Base-by-base conservation (phyloP, 805 yeast species). In the Debaryomyces maramus region DNA sequence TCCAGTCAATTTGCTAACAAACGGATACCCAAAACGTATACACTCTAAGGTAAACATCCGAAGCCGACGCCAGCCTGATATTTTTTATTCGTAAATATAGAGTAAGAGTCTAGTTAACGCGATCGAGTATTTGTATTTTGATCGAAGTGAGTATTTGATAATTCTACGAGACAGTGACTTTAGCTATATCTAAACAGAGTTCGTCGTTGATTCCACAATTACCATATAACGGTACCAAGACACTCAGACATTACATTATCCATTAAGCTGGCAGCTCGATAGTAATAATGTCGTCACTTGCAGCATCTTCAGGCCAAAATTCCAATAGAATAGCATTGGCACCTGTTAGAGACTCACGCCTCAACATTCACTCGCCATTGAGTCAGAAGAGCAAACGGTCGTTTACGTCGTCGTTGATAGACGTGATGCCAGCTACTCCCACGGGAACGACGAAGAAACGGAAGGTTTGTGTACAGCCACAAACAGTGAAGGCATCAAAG, bases 321-420 rank as follows among this genome's bases (percentile, higher is more conserved):
- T 45, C 61, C 31, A 60, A 58, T 40, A 50, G 70, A 43, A 52
- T 61, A 23, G 70, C 70, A 18, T 63, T 66, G 51, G 70, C 70
- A 5, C 66, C 71, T 21, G 52, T 66, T 42, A 58, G 53, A 40
- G 61, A 56, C 44, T 50, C 60, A 21, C 51, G 51, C 34, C 50
- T 63, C 40, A 65, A 65, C 46, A 52, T 54, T 29, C 38, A 45
- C 27, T 47, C 55, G 22, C 56, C 59, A 19, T 33, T 33, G 28
- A 24, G 18, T n/a, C 36, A 20, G 18, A 33, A 33, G 14, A 22
- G 13, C 20, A 33, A 33, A 14, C 27, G 29, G 18, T 33, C 18
- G 10, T 21, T 20, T 8, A 33, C 36, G 8, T 33, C 36, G 23
- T 33, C 36, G 26, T 22, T 33, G 6, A 29, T 22, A n/a, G 36